These are phyloP conservation scores for Gypsophila paniculata DNA, from an alignment of 179 eudicot species.

Conservation along the genomic window DNA sequence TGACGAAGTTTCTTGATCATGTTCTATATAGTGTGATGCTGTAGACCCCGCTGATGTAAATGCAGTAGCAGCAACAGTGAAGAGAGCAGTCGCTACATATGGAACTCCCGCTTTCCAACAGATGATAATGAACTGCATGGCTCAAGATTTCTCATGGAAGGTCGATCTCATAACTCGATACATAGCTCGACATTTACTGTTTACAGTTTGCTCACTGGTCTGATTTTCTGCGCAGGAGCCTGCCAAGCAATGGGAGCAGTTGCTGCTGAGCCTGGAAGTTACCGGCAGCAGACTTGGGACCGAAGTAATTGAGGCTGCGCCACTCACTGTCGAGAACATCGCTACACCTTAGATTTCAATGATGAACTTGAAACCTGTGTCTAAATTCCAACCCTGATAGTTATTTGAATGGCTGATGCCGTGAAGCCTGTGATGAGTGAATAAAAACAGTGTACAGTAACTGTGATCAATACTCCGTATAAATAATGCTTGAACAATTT, in stretches of 20 bases:
- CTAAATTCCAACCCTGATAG: too few relatives aligned
- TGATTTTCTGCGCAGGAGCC: conserved; percentile 46
- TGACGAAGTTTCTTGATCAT: neutral
- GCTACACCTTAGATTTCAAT: conserved; percentile 53
- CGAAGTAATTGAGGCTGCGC: conserved; percentile 63
- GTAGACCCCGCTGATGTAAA: conserved; percentile 67
- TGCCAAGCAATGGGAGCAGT: conserved; percentile 75
- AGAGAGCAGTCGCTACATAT: conserved; percentile 48
- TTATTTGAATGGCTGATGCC: neutral
- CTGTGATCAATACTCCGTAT: neutral
- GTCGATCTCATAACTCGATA: conserved; percentile 12
- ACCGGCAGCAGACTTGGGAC: conserved; percentile 59
- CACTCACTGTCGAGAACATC: conserved; percentile 70
- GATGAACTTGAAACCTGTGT: too few relatives aligned
- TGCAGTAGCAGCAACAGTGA: conserved; percentile 52
- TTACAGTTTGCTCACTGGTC: neutral
- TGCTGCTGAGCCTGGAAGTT: conserved; percentile 57
- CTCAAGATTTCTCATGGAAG: conserved; percentile 86
- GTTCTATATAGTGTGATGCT: conserved; percentile 44
- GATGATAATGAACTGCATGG: conserved; percentile 79
- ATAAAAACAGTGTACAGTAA: neutral
- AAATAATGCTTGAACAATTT: too few relatives aligned
- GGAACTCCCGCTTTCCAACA: conserved; percentile 52
- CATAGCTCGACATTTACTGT: neutral
- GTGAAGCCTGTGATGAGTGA: neutral